Evolutionary conservation across 495 filamentous ascomycete genomes (phyloP).

Genomic region (Opeltia flavorubescens): DNA sequence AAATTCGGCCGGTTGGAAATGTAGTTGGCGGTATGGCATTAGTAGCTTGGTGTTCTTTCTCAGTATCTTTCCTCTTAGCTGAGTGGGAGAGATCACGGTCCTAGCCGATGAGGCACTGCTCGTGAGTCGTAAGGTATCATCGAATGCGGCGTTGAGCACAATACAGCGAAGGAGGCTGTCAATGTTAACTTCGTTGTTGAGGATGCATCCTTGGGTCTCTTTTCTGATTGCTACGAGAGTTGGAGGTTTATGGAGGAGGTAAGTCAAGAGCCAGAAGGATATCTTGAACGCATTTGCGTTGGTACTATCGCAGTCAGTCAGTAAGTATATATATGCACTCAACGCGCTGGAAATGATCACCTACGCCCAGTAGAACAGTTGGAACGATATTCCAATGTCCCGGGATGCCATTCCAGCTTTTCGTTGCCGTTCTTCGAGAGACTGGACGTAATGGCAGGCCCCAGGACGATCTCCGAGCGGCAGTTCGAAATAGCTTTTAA

Average conservation of each 20-base stretch:
- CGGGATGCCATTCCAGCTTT: conserved; percentile 6
- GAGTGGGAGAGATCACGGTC: conserved; percentile 4
- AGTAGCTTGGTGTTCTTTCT: conserved; percentile 9
- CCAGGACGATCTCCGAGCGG: conserved; percentile 12
- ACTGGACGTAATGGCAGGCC: conserved; percentile 8
- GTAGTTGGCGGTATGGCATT: conserved; percentile 19
- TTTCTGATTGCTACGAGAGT: conserved; percentile 7
- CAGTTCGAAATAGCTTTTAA: conserved; percentile 14
- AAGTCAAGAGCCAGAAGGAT: conserved; percentile 18
- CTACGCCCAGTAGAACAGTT: conserved; percentile 13
- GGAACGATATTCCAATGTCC: conserved; percentile 13
- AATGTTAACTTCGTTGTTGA: conserved; percentile 3
- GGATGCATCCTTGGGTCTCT: conserved; percentile 1
- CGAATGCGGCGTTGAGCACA: conserved; percentile 15
- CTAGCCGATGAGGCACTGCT: conserved; percentile 8
- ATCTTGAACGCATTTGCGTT: conserved; percentile 15
- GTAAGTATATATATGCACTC: conserved; percentile 2
- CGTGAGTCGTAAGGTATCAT: conserved; percentile 15
- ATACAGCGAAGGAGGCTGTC: conserved; percentile 5
- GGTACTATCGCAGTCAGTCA: not conserved
- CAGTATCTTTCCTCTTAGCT: conserved; percentile 13
- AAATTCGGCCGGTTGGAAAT: too few species aligned
- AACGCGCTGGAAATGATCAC: conserved; percentile 5
- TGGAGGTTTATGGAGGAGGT: conserved; percentile 12
- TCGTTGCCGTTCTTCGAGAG: conserved; percentile 6